phyloP scores from a whole-genome alignment of 2,329 filamentous ascomycete species.

The Orbilia brochopaga region DNA sequence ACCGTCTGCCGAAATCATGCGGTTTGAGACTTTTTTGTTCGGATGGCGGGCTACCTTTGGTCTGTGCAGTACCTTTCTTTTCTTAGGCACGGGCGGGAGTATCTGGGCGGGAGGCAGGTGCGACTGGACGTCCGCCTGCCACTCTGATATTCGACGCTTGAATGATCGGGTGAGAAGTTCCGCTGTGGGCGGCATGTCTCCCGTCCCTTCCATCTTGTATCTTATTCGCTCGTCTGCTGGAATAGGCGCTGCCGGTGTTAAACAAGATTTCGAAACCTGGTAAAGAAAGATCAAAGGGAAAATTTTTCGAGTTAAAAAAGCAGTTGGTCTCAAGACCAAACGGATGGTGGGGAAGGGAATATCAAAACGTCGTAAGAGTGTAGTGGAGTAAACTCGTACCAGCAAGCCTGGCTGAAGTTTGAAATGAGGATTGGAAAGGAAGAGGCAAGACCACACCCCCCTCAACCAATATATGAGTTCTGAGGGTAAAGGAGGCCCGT shows the following conservation, averaged over 20 bases:
- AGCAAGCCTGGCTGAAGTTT: conserved; percentile 2
- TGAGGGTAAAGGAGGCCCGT: conserved; percentile 42
- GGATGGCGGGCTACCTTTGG: conserved; percentile 37
- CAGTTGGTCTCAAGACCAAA: conserved; percentile 18
- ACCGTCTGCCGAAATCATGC: conserved; percentile 24
- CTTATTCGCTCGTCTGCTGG: neutral
- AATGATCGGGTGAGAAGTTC: conserved; percentile 47
- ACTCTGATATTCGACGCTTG: conserved; percentile 49
- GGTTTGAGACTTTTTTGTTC: conserved; percentile 13
- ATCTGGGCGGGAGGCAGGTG: conserved; percentile 27
- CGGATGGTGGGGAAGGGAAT: conserved; percentile 23
- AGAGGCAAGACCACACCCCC: neutral
- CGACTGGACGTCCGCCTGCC: conserved; percentile 49
- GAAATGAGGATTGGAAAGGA: neutral
- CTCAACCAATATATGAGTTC: conserved; percentile 3
- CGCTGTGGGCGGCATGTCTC: conserved; percentile 40
- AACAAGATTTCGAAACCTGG: conserved; percentile 15
- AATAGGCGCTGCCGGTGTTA: conserved; percentile 4
- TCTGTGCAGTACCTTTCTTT: conserved; percentile 51
- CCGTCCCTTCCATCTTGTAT: conserved; percentile 25
- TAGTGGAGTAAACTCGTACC: conserved; percentile 9
- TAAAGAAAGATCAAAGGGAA: neutral
- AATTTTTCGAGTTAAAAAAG: conserved; percentile 12
- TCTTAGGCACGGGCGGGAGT: conserved; percentile 43
- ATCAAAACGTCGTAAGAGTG: neutral